Conservation (phyloP, 345 rosid genomes). For the Adansonia digitata region DNA sequence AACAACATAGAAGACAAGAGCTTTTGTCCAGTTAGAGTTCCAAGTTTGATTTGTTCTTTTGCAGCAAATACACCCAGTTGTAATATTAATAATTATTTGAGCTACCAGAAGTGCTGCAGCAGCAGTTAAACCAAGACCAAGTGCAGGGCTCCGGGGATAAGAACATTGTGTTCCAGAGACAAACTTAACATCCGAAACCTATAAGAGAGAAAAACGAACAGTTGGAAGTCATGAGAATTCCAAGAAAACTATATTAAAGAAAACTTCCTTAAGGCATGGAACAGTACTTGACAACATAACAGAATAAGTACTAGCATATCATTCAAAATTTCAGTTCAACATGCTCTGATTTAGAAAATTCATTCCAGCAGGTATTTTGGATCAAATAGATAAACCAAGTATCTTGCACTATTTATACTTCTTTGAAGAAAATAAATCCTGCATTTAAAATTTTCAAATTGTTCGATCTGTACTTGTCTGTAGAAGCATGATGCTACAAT, state of each 20-base stretch:
- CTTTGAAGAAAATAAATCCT: not conserved
- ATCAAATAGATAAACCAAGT: not conserved
- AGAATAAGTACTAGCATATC: not conserved
- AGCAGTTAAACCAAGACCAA: slow-evolving; percentile 67
- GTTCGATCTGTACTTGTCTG: not conserved
- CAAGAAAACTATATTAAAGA: not conserved
- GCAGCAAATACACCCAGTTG: slow-evolving; percentile 84
- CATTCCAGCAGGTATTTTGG: not conserved
- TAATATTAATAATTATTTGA: slow-evolving; percentile 52
- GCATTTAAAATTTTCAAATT: not conserved
- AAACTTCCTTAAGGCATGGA: not conserved
- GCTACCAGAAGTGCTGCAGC: slow-evolving; percentile 69
- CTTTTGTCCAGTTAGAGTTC: slow-evolving; percentile 53
- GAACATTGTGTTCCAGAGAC: slow-evolving; percentile 45
- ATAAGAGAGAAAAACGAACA: slow-evolving; percentile 17
- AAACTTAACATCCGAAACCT: slow-evolving; percentile 64
- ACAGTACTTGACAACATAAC: not conserved
- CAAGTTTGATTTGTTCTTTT: slow-evolving; percentile 48
- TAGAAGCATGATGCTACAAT: not conserved
- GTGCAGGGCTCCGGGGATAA: slow-evolving; percentile 78
- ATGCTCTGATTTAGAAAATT: not conserved
- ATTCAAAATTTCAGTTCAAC: not conserved
- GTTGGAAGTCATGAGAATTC: not conserved
- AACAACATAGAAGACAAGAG: slow-evolving; percentile 65
- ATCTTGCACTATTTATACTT: not conserved